phyloP scores from a whole-genome alignment of 495 filamentous ascomycete species.

The Neurospora sp. region DNA sequence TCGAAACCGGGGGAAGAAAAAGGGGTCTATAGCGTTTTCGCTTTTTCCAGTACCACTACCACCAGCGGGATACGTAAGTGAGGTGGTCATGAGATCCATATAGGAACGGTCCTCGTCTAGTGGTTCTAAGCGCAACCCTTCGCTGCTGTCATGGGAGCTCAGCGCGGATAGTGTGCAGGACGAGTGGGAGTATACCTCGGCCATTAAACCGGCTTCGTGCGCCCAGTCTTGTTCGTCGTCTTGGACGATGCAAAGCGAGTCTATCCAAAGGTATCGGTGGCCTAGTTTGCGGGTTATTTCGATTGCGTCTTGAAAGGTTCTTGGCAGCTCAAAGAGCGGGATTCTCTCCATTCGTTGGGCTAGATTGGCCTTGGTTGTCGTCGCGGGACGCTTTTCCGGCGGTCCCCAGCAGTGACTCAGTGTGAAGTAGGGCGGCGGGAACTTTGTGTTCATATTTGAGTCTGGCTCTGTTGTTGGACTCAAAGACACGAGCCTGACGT shows the following conservation, averaged over 20 bases:
- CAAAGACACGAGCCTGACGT: neutral
- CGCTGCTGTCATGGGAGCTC: neutral
- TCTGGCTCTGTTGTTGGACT: neutral
- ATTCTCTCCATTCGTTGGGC: neutral
- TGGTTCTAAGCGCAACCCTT: accelerated
- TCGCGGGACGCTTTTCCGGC: neutral
- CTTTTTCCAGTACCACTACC: neutral
- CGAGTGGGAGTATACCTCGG: neutral
- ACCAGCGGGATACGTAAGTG: neutral
- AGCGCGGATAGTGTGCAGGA: neutral
- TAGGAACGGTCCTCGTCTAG: neutral
- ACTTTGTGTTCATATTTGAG: neutral
- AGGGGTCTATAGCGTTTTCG: neutral
- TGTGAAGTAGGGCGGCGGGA: neutral
- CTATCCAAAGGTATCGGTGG: neutral
- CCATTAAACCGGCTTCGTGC: neutral
- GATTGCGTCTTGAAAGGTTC: neutral
- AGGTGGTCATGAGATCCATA: neutral
- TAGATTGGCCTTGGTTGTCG: neutral
- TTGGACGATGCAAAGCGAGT: neutral
- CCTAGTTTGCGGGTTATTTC: neutral
- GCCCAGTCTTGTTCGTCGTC: neutral
- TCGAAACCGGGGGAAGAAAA: neutral
- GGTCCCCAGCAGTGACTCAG: neutral
- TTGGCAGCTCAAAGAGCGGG: neutral